phyloP scores from a whole-genome alignment of 116 monocot genomes.

The Dioscorea cayenensis region DNA sequence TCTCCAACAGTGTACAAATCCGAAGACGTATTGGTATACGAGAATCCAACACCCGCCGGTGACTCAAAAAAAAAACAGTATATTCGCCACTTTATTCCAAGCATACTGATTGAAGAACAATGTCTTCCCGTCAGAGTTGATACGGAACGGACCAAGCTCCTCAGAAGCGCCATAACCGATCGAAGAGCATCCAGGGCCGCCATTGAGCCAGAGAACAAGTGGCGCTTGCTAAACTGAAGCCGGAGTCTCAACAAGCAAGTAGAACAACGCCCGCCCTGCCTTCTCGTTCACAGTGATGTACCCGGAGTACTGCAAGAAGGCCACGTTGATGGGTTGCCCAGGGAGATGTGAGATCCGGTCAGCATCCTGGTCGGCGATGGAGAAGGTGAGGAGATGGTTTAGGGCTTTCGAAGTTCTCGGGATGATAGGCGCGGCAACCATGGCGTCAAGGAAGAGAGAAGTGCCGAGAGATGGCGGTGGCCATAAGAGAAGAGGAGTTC shows the following conservation, averaged over 20 bases:
- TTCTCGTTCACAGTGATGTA: slow-evolving; percentile 42
- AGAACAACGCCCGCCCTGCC: slow-evolving; percentile 59
- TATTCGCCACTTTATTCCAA: slow-evolving; percentile 76
- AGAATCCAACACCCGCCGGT: slow-evolving; percentile 75
- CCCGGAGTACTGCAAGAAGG: slow-evolving; percentile 56
- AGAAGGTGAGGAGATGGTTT: too few species aligned
- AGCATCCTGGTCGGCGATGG: slow-evolving; percentile 10
- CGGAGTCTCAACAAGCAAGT: slow-evolving; percentile 46
- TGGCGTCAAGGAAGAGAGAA: too few species aligned
- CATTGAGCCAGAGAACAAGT: slow-evolving; percentile 71
- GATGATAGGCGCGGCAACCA: too few species aligned
- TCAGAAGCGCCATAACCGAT: slow-evolving; percentile 51
- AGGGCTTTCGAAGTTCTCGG: too few species aligned
- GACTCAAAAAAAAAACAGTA: slow-evolving; percentile 88
- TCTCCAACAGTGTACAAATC: slow-evolving; percentile 62
- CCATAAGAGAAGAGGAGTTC: too few species aligned
- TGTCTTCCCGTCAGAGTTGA: slow-evolving; percentile 46
- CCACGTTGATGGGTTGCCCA: slow-evolving; percentile 41
- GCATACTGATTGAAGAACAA: slow-evolving; percentile 56
- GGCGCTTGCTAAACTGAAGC: slow-evolving; percentile 13
- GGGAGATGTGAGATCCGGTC: slow-evolving; percentile 49
- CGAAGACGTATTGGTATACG: slow-evolving; percentile 53
- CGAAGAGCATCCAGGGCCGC: slow-evolving; percentile 69
- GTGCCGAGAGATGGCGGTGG: too few species aligned
- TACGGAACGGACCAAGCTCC: slow-evolving; percentile 62